Evolutionary conservation across 2,329 filamentous ascomycete genomes (phyloP), one percentile per base, ranked within the genome.

Genomic region (Corynespora cassiicola): DNA sequence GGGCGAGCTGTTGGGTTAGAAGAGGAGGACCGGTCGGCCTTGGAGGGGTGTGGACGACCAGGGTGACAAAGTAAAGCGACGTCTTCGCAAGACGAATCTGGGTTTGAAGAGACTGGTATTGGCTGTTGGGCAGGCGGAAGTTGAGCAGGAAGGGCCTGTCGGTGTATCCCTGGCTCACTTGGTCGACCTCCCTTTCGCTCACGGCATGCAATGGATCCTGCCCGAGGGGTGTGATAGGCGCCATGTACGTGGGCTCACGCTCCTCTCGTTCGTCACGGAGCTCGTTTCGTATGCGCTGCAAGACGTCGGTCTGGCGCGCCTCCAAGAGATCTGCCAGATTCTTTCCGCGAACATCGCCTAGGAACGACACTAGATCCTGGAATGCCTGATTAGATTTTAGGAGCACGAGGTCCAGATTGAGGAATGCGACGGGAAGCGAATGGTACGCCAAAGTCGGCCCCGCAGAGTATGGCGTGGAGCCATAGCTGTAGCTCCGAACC

Each of bases 201-300:
- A 75, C 57, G 5, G 54, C 39, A 14, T 65, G 63, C 30, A 76
- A 56, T 8, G 71, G 69, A 48, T 75, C 72, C 24, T 74, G 65
- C 21, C 66, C 65, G 4, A 71, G 55, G 8, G 65, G 63, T 11
- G 68, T 69, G 16, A 78, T 78, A 5, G 75, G 74, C 16, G 76
- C 70, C 57, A 78, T 71, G 46, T 75, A 77, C 18, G 74, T 58
- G 10, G 76, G 75, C 38, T 78, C 75, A 23, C 72, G 67, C 19
- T 65, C 60, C 25, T 75, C 72, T 31, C 72, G 58, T 46, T 79
- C 76, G 23, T 72, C 67, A 23, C 74, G 65, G 31, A 79, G 56
- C 11, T 70, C 64, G 31, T 66, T 70, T 25, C 73, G 69, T 21
- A 79, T 61, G 10, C 65, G 58, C 29, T 71, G 67, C 45, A 78